phyloP scores from a whole-genome alignment of 2,329 filamentous ascomycete species.

The Talaromyces sp. region DNA sequence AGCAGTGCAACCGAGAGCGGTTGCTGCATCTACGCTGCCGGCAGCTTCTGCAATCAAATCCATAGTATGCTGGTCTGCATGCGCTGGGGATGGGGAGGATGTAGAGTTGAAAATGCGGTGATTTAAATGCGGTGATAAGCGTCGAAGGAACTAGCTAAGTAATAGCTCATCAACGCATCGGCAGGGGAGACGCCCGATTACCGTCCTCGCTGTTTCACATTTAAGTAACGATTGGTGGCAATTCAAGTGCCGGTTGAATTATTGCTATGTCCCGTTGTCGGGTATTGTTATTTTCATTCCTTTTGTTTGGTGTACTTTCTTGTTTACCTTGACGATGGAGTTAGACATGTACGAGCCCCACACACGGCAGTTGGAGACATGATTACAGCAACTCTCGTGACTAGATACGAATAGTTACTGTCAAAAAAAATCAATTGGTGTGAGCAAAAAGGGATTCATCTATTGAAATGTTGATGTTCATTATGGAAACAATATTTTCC shows the following conservation, averaged over 20 bases:
- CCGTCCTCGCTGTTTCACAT: neutral
- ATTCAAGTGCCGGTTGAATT: neutral
- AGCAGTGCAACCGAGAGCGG: constrained; percentile 22
- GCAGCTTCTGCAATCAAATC: constrained; percentile 9
- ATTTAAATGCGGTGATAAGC: neutral
- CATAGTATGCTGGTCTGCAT: neutral
- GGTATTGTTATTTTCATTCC: neutral
- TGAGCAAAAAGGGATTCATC: neutral
- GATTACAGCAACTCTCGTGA: neutral
- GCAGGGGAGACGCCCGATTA: neutral
- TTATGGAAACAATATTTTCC: no score
- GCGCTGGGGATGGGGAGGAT: neutral
- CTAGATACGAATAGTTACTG: neutral
- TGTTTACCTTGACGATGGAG: neutral
- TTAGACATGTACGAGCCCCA: neutral
- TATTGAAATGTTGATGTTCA: neutral
- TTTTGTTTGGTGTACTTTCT: neutral
- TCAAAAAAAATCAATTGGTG: neutral
- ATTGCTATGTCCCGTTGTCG: neutral
- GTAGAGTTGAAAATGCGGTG: neutral
- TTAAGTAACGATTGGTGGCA: neutral
- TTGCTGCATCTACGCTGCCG: neutral
- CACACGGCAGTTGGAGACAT: neutral
- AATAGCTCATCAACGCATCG: neutral
- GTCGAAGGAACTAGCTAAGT: neutral